Evolutionary conservation across 2,329 filamentous ascomycete genomes (phyloP).

Genomic region (Diplodia intermedia): DNA sequence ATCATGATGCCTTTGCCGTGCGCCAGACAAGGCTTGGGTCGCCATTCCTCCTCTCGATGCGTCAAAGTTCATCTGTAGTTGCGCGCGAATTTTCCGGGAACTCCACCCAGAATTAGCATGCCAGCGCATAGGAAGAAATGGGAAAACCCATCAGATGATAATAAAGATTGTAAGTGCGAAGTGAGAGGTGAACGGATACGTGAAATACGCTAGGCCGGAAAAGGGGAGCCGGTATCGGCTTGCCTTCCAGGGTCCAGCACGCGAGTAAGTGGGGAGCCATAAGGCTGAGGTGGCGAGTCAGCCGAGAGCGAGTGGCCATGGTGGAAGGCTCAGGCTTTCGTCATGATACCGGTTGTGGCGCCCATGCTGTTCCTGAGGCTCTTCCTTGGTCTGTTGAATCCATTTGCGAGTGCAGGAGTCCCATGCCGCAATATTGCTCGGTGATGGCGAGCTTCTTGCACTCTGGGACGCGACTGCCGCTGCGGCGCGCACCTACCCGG

Average conservation of each 20-base stretch:
- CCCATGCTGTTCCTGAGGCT: not conserved
- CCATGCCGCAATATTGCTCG: not conserved
- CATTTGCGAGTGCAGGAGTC: not conserved
- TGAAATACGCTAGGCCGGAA: not conserved
- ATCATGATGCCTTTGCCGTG: no score
- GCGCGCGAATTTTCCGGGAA: no score
- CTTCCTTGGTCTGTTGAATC: no score
- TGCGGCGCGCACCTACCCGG: not conserved
- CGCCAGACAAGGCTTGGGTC: no score
- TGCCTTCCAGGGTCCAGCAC: constrained; percentile 10
- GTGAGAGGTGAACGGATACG: not conserved
- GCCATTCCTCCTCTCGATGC: no score
- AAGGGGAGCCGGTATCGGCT: constrained; percentile 2
- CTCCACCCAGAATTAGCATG: no score
- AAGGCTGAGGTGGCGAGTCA: constrained; percentile 5
- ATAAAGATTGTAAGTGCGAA: no score
- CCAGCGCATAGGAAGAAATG: not conserved
- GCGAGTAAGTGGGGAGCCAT: not conserved
- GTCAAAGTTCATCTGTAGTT: no score
- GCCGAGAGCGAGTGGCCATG: no score
- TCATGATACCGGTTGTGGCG: not conserved
- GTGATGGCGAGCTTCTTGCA: constrained; percentile 14
- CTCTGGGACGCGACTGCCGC: not conserved
- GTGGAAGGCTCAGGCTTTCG: not conserved
- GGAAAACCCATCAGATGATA: not conserved